phyloP scores from a whole-genome alignment of 2,329 filamentous ascomycete species.

The Hymenoscyphus fraxineus region DNA sequence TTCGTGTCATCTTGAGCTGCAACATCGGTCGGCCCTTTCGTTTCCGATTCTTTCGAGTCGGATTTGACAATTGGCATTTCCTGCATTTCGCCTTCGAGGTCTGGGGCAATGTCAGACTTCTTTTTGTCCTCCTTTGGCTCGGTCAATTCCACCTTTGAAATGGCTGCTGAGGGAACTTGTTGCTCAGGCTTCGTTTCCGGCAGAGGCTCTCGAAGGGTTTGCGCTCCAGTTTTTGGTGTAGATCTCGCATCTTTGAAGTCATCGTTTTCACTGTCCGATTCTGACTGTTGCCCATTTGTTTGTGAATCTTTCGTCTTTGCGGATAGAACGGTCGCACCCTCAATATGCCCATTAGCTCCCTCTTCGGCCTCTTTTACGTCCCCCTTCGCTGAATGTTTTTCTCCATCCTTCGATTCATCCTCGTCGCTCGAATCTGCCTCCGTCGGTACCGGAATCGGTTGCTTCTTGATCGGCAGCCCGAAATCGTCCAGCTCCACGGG shows the following conservation, averaged over 20 bases:
- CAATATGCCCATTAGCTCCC: constrained; percentile 17
- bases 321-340: constrained; percentile 5
- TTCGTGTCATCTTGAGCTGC: constrained; percentile 4
- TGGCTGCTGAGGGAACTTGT: constrained; percentile 12
- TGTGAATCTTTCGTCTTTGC: constrained; percentile 20
- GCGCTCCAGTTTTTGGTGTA: constrained; percentile 28
- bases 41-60: constrained; percentile 8
- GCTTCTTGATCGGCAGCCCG: constrained; percentile 60
- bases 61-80: constrained; percentile 10
- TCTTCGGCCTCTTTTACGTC: neutral
- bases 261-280: constrained; percentile 40
- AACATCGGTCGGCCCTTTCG: neutral
- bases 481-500: constrained; percentile 62
- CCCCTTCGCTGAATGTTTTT: neutral
- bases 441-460: constrained; percentile 34
- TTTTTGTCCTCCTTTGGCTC: constrained; percentile 13
- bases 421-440: constrained; percentile 20
- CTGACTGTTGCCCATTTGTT: constrained; percentile 20
- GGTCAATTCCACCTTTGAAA: constrained; percentile 1
- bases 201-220: constrained; percentile 10
- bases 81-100: constrained; percentile 10
- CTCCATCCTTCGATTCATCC: constrained; percentile 4
- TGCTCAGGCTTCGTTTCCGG: constrained; percentile 21
- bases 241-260: constrained; percentile 39
- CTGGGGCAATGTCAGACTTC: constrained; percentile 11